Conservation (phyloP, 2,329 filamentous ascomycete species). For the Teratosphaeriaceae sp. region DNA sequence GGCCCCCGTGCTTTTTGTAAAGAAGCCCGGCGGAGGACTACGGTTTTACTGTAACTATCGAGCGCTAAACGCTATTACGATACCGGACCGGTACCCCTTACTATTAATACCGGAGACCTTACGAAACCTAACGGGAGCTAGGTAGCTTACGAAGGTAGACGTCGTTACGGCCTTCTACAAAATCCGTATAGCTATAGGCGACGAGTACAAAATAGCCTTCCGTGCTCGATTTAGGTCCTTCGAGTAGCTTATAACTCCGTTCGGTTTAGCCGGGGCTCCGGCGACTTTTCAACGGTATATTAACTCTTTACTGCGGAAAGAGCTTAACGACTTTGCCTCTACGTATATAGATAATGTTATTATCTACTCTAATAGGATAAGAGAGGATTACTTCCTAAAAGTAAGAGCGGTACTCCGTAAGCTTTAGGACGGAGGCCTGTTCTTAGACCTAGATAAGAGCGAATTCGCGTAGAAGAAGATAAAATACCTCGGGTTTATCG, state of each 20-base stretch:
- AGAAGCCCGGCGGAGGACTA: neutral
- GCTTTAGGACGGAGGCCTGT: conserved; percentile 4
- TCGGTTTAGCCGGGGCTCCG: conserved; percentile 15
- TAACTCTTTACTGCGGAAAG: conserved; percentile 9
- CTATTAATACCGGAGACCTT: conserved; percentile 6
- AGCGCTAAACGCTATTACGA: conserved; percentile 3
- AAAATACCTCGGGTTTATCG: conserved; percentile 5
- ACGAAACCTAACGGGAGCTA: conserved; percentile 2
- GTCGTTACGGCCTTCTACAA: conserved; percentile 2
- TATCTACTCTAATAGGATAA: neutral
- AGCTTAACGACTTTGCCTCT: conserved; percentile 10
- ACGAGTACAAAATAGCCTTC: conserved; percentile 5
- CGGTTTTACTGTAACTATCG: conserved; percentile 2
- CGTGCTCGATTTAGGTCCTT: conserved; percentile 6
- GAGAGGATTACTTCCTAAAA: neutral
- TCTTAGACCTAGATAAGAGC: conserved; percentile 5
- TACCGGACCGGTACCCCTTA: neutral
- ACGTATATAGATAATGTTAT: conserved; percentile 5
- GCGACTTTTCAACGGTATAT: conserved; percentile 15
- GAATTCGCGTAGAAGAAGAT: conserved; percentile 5
- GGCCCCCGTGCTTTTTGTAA: conserved; percentile 2
- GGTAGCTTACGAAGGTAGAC: conserved; percentile 4
- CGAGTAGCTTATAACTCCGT: conserved; percentile 17
- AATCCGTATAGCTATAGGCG: neutral
- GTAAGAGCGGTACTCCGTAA: neutral